Percentiles rank a stretch among this genome's conserved stretches.
Conservation (phyloP, 164 flowering plant species). For the Pachysandra terminalis region DNA sequence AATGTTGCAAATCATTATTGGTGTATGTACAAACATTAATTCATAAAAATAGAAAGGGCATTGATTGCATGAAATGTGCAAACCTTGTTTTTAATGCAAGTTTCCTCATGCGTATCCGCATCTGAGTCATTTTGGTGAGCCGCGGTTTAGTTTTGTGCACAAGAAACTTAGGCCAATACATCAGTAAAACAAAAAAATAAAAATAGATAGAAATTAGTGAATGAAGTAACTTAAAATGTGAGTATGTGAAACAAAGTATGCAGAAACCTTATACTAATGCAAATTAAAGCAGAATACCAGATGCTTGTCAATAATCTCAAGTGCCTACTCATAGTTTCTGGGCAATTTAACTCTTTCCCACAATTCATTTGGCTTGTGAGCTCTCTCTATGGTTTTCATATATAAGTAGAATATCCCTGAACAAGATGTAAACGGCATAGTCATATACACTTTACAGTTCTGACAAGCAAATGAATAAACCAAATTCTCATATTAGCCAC, state of each 20-base stretch:
- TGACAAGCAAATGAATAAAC: not conserved
- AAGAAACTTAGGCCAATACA: constrained; percentile 88
- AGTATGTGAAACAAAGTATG: not conserved
- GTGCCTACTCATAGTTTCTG: constrained; percentile 75
- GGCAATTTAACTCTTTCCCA: constrained; percentile 96
- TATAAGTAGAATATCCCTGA: constrained; percentile 89
- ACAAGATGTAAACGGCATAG: constrained; percentile 4
- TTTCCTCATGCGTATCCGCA: constrained; percentile 93
- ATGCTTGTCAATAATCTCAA: constrained; percentile 80
- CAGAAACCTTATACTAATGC: not conserved
- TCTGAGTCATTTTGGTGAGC: constrained; percentile 91
- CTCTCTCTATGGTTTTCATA: constrained; percentile 92
- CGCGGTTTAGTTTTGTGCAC: constrained; percentile 84
- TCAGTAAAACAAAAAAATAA: constrained; percentile 33
- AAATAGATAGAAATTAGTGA: not conserved
- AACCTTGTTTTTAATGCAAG: constrained; percentile 93
- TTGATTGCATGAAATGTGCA: not conserved
- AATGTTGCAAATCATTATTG: not conserved
- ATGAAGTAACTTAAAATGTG: not conserved
- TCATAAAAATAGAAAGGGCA: not conserved
- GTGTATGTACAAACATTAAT: not conserved
- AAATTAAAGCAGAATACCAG: constrained; percentile 42
- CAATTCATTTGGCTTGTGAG: constrained; percentile 77
- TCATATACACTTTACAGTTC: not conserved
- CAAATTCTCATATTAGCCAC: not conserved